phyloP scores from a whole-genome alignment of 805 yeast genomes.

The Scheffersomyces lignosus region DNA sequence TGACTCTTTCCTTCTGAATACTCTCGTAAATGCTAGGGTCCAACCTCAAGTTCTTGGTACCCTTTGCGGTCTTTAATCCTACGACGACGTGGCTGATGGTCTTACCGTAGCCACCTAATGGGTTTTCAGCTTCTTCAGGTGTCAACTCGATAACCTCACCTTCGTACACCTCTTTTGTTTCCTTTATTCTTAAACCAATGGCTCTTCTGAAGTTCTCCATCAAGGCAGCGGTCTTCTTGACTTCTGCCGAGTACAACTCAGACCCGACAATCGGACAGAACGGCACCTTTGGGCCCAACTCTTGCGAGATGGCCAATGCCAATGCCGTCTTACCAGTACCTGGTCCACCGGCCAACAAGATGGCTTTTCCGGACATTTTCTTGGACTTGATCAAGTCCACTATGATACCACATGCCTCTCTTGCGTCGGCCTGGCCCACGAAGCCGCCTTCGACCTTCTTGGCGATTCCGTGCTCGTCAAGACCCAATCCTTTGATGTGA shows the following conservation, averaged over 20 bases:
- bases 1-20: conserved; percentile 90
- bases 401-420: conserved; percentile 93
- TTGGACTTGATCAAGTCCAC: conserved; percentile 91
- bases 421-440: conserved; percentile 72
- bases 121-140: conserved; percentile 95
- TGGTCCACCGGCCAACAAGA: conserved; percentile 94
- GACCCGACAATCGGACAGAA: conserved; percentile 96
- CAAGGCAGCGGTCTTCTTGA: conserved; percentile 92
- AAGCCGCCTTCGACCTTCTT: conserved; percentile 85
- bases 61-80: conserved; percentile 89
- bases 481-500: conserved; percentile 91
- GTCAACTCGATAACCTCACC: conserved; percentile 96
- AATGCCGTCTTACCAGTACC: conserved; percentile 98
- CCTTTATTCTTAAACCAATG: conserved; percentile 93
- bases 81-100: conserved; percentile 92
- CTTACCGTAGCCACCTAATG: conserved; percentile 96
- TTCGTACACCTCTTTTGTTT: conserved; percentile 95
- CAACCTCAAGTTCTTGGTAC: conserved; percentile 83
- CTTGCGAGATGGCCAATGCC: conserved; percentile 94
- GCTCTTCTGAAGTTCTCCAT: conserved; percentile 97
- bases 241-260: conserved; percentile 93
- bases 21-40: conserved; percentile 93
- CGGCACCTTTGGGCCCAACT: conserved; percentile 95
- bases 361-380: conserved; percentile 94
- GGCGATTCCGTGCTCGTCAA: conserved; percentile 87